A percentile compares a stretch with the other conserved stretches of the same genome.
Conservation (phyloP, 2,329 filamentous ascomycete species). For the Diaporthe ilicicola region DNA sequence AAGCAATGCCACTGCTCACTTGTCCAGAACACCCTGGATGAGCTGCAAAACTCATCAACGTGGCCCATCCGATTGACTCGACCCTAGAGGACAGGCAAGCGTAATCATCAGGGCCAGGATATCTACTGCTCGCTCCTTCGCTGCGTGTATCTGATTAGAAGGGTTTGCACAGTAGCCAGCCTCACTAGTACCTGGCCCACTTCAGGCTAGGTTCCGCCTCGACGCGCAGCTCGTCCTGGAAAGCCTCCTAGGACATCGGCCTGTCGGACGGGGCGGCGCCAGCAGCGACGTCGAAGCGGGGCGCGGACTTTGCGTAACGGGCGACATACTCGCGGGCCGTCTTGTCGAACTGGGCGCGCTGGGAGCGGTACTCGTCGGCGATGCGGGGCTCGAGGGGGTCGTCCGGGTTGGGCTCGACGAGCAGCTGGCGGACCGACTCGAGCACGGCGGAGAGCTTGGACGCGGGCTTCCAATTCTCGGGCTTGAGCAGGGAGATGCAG, state of each 20-base stretch:
- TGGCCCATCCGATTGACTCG: too few species aligned
- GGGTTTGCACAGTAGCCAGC: not conserved
- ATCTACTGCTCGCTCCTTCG: not conserved
- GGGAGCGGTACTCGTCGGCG: slow-evolving; percentile 81
- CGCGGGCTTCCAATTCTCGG: slow-evolving; percentile 92
- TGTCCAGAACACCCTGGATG: not conserved
- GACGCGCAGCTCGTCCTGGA: not conserved
- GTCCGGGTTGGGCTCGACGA: slow-evolving; percentile 85
- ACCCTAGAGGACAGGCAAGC: not conserved
- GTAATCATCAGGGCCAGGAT: not conserved
- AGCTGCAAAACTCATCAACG: not conserved
- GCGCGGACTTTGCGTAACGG: slow-evolving; percentile 69
- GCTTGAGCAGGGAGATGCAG: slow-evolving; percentile 84
- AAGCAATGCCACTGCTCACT: not conserved
- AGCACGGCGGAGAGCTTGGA: slow-evolving; percentile 80
- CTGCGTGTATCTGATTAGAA: not conserved
- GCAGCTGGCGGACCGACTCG: slow-evolving; percentile 76
- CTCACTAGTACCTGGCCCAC: not conserved
- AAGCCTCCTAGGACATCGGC: not conserved
- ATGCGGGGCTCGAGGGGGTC: slow-evolving; percentile 89
- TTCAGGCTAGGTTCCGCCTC: not conserved
- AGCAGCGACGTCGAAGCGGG: slow-evolving; percentile 45
- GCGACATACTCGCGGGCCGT: slow-evolving; percentile 77
- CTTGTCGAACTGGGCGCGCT: slow-evolving; percentile 76
- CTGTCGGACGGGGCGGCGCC: not conserved